These are phyloP conservation scores for Iodosphaeria phyllophila DNA, from an alignment of 2,329 filamentous ascomycete genomes.

Conservation along the genomic window DNA sequence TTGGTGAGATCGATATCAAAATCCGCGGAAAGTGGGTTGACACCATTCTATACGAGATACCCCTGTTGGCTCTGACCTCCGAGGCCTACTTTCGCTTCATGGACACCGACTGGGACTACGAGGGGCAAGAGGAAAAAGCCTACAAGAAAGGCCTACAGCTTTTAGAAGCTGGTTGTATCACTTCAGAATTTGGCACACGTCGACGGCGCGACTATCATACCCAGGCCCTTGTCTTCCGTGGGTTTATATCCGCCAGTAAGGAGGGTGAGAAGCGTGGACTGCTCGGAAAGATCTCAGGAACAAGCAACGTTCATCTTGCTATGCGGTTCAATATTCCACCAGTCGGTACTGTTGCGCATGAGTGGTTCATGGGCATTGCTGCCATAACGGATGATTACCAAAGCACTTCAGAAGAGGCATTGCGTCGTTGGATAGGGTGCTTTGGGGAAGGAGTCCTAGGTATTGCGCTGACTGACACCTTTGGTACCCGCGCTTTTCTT, in stretches of 20 bases:
- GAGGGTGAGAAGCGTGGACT: constrained; percentile 47
- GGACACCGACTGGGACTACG: constrained; percentile 81
- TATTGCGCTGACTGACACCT: constrained; percentile 90
- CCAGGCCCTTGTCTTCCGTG: constrained; percentile 78
- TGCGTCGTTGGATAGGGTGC: constrained; percentile 78
- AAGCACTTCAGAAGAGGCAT: constrained; percentile 63
- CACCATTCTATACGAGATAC: constrained; percentile 96
- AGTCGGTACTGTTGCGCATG: constrained; percentile 79
- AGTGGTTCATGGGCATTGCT: constrained; percentile 99
- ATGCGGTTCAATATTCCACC: constrained; percentile 78
- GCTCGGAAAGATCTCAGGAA: constrained; percentile 62
- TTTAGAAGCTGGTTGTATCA: constrained; percentile 65
- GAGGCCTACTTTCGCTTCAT: constrained; percentile 97
- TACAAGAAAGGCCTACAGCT: constrained; percentile 63
- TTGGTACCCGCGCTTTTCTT: constrained; percentile 80
- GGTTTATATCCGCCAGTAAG: constrained; percentile 60
- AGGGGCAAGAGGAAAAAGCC: constrained; percentile 71
- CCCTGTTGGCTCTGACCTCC: constrained; percentile 74
- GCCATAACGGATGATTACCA: constrained; percentile 77
- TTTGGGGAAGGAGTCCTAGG: constrained; percentile 73
- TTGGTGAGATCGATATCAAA: constrained; percentile 59
- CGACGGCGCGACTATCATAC: constrained; percentile 86
- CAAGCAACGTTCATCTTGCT: constrained; percentile 92
- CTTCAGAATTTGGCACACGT: constrained; percentile 88
- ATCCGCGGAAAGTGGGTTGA: constrained; percentile 79